Base-by-base conservation (phyloP, 176 grass and related monocot species). In the Aechmea fasciata region DNA sequence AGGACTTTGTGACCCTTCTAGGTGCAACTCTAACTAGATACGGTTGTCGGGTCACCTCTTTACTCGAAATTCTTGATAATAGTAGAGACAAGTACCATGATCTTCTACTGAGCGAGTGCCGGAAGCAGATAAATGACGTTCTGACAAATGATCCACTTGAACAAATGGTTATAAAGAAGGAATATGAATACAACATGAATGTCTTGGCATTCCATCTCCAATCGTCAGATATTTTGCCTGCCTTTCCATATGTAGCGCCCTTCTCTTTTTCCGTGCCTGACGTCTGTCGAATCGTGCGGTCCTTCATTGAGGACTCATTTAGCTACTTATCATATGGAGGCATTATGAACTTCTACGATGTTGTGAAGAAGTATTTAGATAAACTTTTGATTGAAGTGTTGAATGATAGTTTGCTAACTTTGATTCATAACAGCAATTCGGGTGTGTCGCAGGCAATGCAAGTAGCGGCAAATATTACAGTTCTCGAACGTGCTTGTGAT, bases 261-360 rank as follows among this genome's bases (percentile, higher is more conserved):
- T 96, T 96, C 78, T 96, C 92, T 67, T 91, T 77, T n/a, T 88
- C 88, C 25, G 92, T 96, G 79, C 85, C 92, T 5, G 67, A 77
- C 80, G 75, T 74, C 71, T 88, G 88, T 57, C 85, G 78, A 54
- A 77, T 91, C 18, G 81, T 96, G 47, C 76, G 75, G 50, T 86
- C 85, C 49, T 96, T 96, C 68, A 87, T 91, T 48, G 92, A 91
- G 75, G 85, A 96, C 49, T 84, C 73, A 17, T 85, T 91, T 55
- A 86, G 76, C 74, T 96, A 88, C 73, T 78, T 96, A 78, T 88
- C 85, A 26, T 81, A 82, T 70, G 75, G 80, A 71, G 80, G 78
- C 63, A 74, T 70, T n/a, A 51, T 78, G 50, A 86, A 84, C 74
- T 70, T 73, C 25, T 91, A 80, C 64, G 88, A 91, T 76, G 79